These are phyloP conservation scores for Penicillium egyptiacum DNA, from an alignment of 495 filamentous ascomycete genomes.

Conservation along the genomic window DNA sequence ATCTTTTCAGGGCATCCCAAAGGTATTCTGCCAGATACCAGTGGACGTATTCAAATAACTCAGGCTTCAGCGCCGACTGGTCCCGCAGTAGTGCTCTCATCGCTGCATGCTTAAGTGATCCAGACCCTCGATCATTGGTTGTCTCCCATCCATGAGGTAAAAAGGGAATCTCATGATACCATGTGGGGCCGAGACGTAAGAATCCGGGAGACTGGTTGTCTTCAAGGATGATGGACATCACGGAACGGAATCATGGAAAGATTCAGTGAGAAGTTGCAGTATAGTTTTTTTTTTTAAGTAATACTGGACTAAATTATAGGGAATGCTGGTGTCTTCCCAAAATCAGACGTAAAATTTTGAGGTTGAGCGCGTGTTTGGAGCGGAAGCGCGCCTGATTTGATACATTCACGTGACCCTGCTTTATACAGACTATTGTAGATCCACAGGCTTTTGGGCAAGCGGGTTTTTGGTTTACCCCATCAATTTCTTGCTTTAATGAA, in stretches of 20 bases:
- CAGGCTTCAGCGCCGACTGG: slow-evolving; percentile 30
- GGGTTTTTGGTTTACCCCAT: not conserved
- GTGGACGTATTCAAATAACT: slow-evolving; percentile 35
- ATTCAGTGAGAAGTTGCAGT: not conserved
- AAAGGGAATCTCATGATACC: slow-evolving; percentile 42
- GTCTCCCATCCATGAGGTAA: slow-evolving; percentile 29
- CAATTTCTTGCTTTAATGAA: not conserved
- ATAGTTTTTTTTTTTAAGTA: not conserved
- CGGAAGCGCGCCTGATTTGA: not conserved
- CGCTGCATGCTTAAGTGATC: slow-evolving; percentile 35
- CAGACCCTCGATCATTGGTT: slow-evolving; percentile 25
- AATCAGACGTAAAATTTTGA: not conserved
- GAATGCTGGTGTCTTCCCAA: not conserved
- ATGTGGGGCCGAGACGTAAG: slow-evolving; percentile 13
- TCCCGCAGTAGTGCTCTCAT: slow-evolving; percentile 33
- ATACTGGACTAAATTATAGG: not conserved
- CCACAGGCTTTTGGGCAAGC: not conserved
- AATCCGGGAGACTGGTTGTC: not conserved
- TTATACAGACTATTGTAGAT: not conserved
- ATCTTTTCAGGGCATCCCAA: slow-evolving; percentile 38
- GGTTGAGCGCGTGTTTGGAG: not conserved
- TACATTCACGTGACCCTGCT: not conserved
- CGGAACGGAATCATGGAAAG: not conserved
- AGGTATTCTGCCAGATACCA: slow-evolving; percentile 41
- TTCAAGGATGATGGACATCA: slow-evolving; percentile 17